Evolutionary conservation across 2,329 filamentous ascomycete genomes (phyloP).

Genomic region (Verticillium klebahnii): DNA sequence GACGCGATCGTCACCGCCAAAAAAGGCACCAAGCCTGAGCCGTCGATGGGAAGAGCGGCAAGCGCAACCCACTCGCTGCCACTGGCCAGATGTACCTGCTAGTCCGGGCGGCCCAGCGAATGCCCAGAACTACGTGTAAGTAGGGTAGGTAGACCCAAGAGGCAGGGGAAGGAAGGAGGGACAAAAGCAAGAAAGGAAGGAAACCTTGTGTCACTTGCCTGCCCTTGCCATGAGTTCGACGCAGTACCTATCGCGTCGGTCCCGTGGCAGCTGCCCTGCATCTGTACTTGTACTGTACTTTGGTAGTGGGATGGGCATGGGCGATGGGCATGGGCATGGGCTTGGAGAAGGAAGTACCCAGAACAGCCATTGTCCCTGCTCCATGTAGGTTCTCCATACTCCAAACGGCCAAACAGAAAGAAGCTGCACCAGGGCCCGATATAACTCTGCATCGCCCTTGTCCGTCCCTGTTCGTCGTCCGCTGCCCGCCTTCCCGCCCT

Average conservation of each 20-base stretch:
- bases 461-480: neutral
- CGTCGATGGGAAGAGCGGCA: neutral
- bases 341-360: neutral
- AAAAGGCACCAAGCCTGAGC: neutral
- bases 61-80: neutral
- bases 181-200: neutral
- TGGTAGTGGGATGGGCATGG: neutral
- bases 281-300: neutral
- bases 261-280: neutral
- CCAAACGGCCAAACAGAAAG: neutral
- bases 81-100: neutral
- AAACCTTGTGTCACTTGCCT: neutral
- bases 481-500: neutral
- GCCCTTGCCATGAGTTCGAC: neutral
- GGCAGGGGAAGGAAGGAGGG: neutral
- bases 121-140: too few relatives aligned
- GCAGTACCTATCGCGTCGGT: too few relatives aligned
- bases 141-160: too few relatives aligned
- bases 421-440: neutral
- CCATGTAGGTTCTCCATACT: neutral
- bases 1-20: neutral
- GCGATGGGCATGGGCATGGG: neutral
- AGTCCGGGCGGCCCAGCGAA: too few relatives aligned
- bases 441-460: neutral
- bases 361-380: neutral